Percentiles rank a stretch among this genome's conserved stretches.
These are phyloP conservation scores for Trichoderma lentiforme DNA, from an alignment of 2,329 filamentous ascomycete genomes.

Conservation along the genomic window DNA sequence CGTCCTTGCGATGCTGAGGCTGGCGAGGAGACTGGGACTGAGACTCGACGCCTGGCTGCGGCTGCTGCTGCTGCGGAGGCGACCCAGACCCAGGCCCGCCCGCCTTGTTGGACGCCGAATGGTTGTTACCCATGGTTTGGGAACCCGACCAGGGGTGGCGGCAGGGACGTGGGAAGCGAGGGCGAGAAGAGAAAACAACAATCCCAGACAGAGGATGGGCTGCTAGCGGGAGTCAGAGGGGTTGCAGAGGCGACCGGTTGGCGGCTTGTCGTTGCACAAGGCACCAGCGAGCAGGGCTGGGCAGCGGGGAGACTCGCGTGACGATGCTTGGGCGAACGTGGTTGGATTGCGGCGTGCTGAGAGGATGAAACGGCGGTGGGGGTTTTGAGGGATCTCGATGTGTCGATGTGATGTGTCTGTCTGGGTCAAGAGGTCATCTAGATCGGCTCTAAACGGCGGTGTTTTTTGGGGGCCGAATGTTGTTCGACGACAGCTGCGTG, in stretches of 20 bases:
- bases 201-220: slow-evolving; percentile 8
- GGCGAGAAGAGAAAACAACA: slow-evolving; percentile 4
- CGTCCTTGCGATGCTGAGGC: slow-evolving; percentile 35
- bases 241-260: slow-evolving; percentile 10
- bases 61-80: slow-evolving; percentile 17
- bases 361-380: slow-evolving; percentile 13
- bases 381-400: slow-evolving; percentile 7
- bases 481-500: neutral
- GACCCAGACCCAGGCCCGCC: slow-evolving; percentile 31
- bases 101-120: slow-evolving; percentile 38
- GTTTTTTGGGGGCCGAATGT: neutral
- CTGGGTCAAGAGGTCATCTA: neutral
- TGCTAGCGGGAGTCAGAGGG: slow-evolving; percentile 12
- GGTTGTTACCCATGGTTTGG: slow-evolving; percentile 37
- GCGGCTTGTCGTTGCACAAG: slow-evolving; percentile 16
- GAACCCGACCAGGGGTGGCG: slow-evolving; percentile 13
- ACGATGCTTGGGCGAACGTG: slow-evolving; percentile 11
- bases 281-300: slow-evolving; percentile 13
- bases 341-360: slow-evolving; percentile 13
- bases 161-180: slow-evolving; percentile 9
- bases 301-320: slow-evolving; percentile 10
- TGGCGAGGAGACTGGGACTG: slow-evolving; percentile 23
- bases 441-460: neutral
- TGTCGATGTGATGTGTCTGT: neutral
- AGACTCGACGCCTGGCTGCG: slow-evolving; percentile 25